A percentile compares a stretch with the other conserved stretches of the same genome.
These are phyloP conservation scores for Dysphania ambrosioides DNA, from an alignment of 148 eudicot species.

Conservation along the genomic window DNA sequence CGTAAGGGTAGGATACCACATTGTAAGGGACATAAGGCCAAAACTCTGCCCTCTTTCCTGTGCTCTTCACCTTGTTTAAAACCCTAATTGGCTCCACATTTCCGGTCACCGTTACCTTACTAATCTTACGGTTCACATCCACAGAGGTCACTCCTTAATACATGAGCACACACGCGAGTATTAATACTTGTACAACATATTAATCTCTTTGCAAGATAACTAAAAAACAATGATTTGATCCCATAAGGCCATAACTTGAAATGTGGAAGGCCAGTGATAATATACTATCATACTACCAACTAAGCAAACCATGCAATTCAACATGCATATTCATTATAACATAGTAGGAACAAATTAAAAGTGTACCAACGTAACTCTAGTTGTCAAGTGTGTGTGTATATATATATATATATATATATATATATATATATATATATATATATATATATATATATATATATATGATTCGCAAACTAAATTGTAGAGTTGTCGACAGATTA, in stretches of 20 bases:
- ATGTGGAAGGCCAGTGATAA: background rate
- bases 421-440: too few species aligned
- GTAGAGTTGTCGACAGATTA: too few species aligned
- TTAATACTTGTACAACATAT: background rate
- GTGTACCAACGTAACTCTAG: background rate
- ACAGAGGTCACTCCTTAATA: background rate
- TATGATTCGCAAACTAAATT: too few species aligned
- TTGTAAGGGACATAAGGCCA: background rate
- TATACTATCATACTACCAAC: too few species aligned
- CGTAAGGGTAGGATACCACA: constrained; percentile 4
- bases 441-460: too few species aligned
- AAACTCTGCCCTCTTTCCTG: constrained; percentile 7
- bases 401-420: too few species aligned
- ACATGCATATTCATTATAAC: too few species aligned
- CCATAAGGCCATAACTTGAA: too few species aligned
- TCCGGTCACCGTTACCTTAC: constrained; percentile 6
- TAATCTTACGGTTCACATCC: constrained; percentile 1
- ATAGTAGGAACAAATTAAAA: too few species aligned
- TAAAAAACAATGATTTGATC: too few species aligned
- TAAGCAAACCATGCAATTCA: background rate
- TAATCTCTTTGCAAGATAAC: background rate
- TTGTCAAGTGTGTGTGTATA: too few species aligned
- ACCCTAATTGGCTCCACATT: background rate
- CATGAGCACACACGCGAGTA: background rate
- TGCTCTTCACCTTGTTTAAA: constrained; percentile 2